Base-by-base conservation (phyloP, 805 yeast species). In the Ogataea paradorogensis region DNA sequence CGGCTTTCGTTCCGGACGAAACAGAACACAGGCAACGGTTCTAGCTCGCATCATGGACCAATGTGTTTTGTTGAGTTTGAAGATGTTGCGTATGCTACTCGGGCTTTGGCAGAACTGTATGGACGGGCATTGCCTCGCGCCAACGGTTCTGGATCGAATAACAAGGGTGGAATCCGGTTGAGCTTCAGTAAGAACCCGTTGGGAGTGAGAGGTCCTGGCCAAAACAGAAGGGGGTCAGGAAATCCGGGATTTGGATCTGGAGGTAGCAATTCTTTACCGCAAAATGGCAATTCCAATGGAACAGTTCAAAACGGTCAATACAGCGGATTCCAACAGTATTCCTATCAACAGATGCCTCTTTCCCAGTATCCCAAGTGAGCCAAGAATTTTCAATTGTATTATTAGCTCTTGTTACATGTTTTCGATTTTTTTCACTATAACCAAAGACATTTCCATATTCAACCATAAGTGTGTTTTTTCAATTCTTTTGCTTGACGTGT, bases 21-120 rank as follows among this genome's bases (percentile, higher is more conserved):
- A 63, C 61, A 55, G 38, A 48, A 50, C 27, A 51, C 57, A 11
- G 39, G 50, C 3, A 43, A 52, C 45, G 52, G 54, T 10, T 53
- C 59, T 3, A 58, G 61, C 33, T 69, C 71, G 30, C 75, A 77
- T 50, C 95, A 84, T 66, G 98, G 99, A 4, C 99, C 99, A 40
- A 93, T 93, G 98, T 93, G 99, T 64, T 93, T 93, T 71, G 99
- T 93, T 39, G 99, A 93, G 69, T 93, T 93, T 67, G 99, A 93
- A 53, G 97, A 91, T 61, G 95, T 93, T 37, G 82, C 84, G 3
- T 84, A 78, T 63, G 99, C 99, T 1, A 88, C 98, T 2, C 74
- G 87, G 54, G 97, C 98, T 0, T 70, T 93, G 44, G 95, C 95
- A 23, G 96, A 90, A 64, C 69, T 93, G 34, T 93, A 93, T 59